Evolutionary conservation across 2,329 filamentous ascomycete species (phyloP), one percentile per base, ranked within the genome.

Genomic region (Penicillium sp.): DNA sequence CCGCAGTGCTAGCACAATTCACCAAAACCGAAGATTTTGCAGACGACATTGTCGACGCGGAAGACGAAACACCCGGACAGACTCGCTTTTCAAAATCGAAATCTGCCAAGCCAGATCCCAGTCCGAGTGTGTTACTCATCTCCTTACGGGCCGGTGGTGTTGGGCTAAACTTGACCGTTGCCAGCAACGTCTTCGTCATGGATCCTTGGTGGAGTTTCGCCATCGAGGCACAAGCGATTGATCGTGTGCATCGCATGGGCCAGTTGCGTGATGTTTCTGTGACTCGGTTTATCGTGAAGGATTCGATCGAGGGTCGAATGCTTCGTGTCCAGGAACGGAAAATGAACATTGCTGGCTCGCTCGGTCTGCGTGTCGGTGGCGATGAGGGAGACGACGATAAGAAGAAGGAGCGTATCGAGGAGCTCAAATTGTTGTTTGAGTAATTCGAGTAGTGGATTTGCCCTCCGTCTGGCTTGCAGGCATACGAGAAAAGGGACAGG

Each of bases 121-220:
- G 55, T 29, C 66, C 69, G 35, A 48, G 62, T 53, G 81, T 98
- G 1, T 74, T 98, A 4, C 76, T 98, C 1, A 80, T 98, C 44
- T 91, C 85, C 59, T 74, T 98, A 47, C 80, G 89, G 18, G 93
- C 94, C 0, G 93, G 94, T 4, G 94, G 93, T 25, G 93, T 98
- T 0, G 93, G 93, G 0, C 76, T 98, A 38, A 98, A 98, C 64
- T 71, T 98, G 52, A 97, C 91, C 0, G 84, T 84, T 56, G 93
- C 93, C 5, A 88, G 85, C 54, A 77, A 88, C 46, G 94, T 98
- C 4, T 98, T 86, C 73, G 94, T 98, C 87, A 97, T 98, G 93
- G 93, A 98, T 68, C 93, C 93, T 0, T 98, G 93, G 93, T 98
- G 93, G 93, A 94, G 88, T 64, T 98, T 91, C 69, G 90, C 93